Conservation (phyloP, 768 basidiomycete genomes). For the Mycena amicta region DNA sequence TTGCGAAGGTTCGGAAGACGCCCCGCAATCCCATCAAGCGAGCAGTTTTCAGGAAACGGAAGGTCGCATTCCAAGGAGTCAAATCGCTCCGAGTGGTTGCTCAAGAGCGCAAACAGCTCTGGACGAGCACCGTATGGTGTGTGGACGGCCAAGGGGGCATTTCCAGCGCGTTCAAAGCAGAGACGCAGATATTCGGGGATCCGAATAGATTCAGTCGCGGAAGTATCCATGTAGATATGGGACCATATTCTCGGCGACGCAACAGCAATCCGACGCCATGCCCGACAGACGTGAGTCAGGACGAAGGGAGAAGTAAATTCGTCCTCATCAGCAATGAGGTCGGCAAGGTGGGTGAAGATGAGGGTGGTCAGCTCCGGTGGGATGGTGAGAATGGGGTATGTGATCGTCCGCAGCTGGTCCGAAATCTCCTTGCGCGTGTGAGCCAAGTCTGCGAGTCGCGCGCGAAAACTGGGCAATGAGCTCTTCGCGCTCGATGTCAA, state of each 20-base stretch:
- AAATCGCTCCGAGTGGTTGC: background rate
- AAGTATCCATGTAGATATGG: background rate
- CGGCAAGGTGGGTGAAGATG: background rate
- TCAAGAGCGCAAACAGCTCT: background rate
- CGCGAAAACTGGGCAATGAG: background rate
- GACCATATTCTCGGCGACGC: constrained; percentile 4
- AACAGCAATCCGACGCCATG: constrained; percentile 2
- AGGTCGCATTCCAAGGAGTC: background rate
- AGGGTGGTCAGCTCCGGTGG: background rate
- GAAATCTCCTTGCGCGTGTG: background rate
- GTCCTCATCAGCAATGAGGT: background rate
- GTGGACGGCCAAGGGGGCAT: background rate
- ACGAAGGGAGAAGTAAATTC: background rate
- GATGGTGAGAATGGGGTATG: background rate
- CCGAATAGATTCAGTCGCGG: background rate
- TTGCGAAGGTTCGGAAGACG: background rate
- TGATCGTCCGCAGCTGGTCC: background rate
- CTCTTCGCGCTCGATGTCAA: background rate
- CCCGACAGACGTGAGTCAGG: constrained; percentile 8
- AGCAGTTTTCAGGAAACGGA: background rate
- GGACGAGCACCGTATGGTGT: background rate
- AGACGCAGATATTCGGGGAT: background rate
- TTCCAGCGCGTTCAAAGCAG: background rate
- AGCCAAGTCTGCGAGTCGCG: background rate
- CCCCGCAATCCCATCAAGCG: background rate